These are phyloP conservation scores for Bolboschoenus planiculmis DNA, from an alignment of 176 grass and related monocot species.

Conservation along the genomic window DNA sequence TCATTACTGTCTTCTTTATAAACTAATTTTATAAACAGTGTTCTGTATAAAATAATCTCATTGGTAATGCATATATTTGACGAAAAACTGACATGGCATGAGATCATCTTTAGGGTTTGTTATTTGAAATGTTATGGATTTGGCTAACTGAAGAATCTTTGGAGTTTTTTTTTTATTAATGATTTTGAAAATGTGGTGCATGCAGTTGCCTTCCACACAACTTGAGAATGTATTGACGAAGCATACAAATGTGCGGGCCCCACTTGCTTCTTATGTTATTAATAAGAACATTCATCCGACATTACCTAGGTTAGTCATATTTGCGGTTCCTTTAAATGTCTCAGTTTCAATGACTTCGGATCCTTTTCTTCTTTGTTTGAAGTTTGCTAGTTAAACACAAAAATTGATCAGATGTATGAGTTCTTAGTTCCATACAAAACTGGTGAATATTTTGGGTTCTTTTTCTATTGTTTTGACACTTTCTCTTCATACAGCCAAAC, in stretches of 20 bases:
- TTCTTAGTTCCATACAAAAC: not conserved
- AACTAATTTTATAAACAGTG: not conserved
- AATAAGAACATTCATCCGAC: conserved; percentile 50
- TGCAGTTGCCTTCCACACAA: conserved; percentile 67
- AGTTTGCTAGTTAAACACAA: not conserved
- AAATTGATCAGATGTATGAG: not conserved
- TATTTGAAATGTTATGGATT: conserved; percentile 8
- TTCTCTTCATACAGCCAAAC: conserved; percentile 45
- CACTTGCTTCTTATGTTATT: conserved; percentile 69
- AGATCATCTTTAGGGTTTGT: not conserved
- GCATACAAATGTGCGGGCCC: conserved; percentile 47
- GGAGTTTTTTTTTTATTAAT: conserved; percentile 26
- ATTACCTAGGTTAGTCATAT: conserved; percentile 55
- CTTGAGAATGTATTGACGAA: conserved; percentile 63
- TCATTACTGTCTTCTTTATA: not conserved
- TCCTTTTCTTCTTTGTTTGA: not conserved
- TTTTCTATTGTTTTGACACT: not conserved
- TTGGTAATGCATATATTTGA: not conserved
- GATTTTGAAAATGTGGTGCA: conserved; percentile 27
- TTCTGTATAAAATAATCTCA: not conserved
- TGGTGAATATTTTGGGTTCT: conserved; percentile 3
- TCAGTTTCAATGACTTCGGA: not conserved
- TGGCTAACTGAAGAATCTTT: conserved; percentile 1
- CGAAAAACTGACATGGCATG: not conserved
- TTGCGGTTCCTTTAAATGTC: not conserved